These are phyloP conservation scores for Barnettozyma vustinii DNA, from an alignment of 805 yeast species.

Conservation along the genomic window DNA sequence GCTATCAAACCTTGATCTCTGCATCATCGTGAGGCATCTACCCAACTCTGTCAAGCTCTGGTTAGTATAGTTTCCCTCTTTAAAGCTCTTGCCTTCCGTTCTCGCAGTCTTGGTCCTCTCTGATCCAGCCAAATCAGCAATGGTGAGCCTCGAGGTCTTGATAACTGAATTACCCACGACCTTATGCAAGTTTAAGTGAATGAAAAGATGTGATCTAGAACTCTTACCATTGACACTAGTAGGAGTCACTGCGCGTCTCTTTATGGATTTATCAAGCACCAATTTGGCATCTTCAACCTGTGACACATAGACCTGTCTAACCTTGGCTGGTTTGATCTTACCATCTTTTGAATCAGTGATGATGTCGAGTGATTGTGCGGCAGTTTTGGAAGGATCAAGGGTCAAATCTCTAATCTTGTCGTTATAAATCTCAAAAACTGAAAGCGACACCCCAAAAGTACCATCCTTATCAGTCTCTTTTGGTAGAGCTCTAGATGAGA, in stretches of 20 bases:
- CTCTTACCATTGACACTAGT: constrained; percentile 41
- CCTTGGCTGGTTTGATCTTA: constrained; percentile 38
- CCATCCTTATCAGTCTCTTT: constrained; percentile 13
- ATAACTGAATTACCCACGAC: constrained; percentile 20
- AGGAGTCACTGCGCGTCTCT: constrained; percentile 35
- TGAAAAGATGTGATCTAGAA: constrained; percentile 49
- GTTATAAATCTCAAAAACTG: constrained; percentile 49
- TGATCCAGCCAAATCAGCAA: constrained; percentile 50
- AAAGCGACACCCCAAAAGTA: constrained; percentile 37
- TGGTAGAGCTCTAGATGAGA: constrained; percentile 12
- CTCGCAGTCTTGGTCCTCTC: constrained; percentile 44
- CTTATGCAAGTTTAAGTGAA: constrained; percentile 35
- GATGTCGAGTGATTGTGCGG: constrained; percentile 34
- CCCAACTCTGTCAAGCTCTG: constrained; percentile 46
- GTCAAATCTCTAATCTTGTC: constrained; percentile 39
- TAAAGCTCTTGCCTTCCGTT: constrained; percentile 39
- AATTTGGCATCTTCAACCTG: constrained; percentile 32
- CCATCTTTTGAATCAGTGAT: constrained; percentile 38
- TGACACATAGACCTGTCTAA: constrained; percentile 36
- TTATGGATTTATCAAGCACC: constrained; percentile 35
- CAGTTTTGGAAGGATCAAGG: constrained; percentile 21
- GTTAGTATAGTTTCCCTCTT: constrained; percentile 45
- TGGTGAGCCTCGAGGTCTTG: constrained; percentile 35
- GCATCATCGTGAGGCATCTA: constrained; percentile 39
- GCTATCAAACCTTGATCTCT: constrained; percentile 32